Conservation (phyloP, 2,329 filamentous ascomycete genomes). For the Colletotrichum cereale region DNA sequence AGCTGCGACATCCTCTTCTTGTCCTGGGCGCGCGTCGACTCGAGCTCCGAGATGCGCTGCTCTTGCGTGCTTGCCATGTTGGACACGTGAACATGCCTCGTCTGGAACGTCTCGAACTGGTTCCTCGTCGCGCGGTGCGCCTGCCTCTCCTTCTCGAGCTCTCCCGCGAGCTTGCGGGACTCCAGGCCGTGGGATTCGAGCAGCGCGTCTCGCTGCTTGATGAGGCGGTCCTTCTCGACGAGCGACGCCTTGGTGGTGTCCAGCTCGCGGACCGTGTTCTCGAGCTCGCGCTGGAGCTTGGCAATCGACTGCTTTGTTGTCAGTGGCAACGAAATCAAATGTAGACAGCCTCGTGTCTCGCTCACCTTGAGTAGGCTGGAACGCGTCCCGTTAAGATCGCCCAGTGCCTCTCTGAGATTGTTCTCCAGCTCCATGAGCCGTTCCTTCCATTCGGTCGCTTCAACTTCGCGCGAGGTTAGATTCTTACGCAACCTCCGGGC, state of each 20-base stretch:
- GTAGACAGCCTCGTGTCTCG: slow-evolving; percentile 2
- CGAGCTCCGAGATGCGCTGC: slow-evolving; percentile 85
- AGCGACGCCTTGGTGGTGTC: slow-evolving; percentile 82
- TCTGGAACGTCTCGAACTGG: slow-evolving; percentile 88
- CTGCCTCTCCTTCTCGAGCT: slow-evolving; percentile 91
- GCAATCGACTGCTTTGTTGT: slow-evolving; percentile 73
- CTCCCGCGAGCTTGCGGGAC: slow-evolving; percentile 83
- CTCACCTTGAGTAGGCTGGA: slow-evolving; percentile 84
- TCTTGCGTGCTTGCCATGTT: slow-evolving; percentile 89
- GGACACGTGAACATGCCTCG: slow-evolving; percentile 88
- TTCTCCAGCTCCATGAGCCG: slow-evolving; percentile 90
- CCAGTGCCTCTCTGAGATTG: slow-evolving; percentile 86
- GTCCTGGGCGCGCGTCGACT: slow-evolving; percentile 82
- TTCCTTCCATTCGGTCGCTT: slow-evolving; percentile 92
- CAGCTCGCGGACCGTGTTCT: slow-evolving; percentile 85
- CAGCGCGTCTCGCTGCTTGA: slow-evolving; percentile 89
- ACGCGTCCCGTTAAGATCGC: slow-evolving; percentile 87
- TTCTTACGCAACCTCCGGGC: slow-evolving; percentile 84
- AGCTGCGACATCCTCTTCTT: slow-evolving; percentile 80
- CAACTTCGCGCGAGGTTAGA: slow-evolving; percentile 85
- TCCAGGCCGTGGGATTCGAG: slow-evolving; percentile 92
- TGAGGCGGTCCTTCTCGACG: slow-evolving; percentile 89
- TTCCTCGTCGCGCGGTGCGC: slow-evolving; percentile 88
- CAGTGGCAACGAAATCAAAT: background rate
- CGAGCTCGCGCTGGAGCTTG: slow-evolving; percentile 89